Evolutionary conservation across 805 yeast genomes (phyloP).

Genomic region (Kodamaea restingae): DNA sequence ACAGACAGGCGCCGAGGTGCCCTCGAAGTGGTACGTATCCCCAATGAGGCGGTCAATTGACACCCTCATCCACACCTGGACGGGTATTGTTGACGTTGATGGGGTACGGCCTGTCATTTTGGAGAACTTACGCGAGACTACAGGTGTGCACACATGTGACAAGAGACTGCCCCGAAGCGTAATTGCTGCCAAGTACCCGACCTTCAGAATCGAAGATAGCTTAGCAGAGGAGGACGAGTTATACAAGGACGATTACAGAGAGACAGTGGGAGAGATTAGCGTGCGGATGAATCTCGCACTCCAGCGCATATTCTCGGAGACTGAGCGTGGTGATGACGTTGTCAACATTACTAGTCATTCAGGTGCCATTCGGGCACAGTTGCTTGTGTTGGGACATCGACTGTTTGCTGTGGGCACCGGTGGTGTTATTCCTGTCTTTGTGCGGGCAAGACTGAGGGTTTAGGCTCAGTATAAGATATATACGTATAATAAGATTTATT

Average conservation of each 20-base stretch:
- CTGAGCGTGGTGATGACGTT: constrained; percentile 19
- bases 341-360: constrained; percentile 48
- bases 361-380: constrained; percentile 47
- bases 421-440: constrained; percentile 53
- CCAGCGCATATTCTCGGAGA: constrained; percentile 30
- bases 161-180: constrained; percentile 36
- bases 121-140: constrained; percentile 47
- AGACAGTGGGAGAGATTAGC: constrained; percentile 39
- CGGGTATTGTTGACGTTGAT: constrained; percentile 21
- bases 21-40: constrained; percentile 43
- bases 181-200: constrained; percentile 38
- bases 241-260: constrained; percentile 38
- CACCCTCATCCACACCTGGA: constrained; percentile 48
- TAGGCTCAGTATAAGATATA: no score
- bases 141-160: constrained; percentile 51
- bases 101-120: constrained; percentile 34
- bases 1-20: constrained; percentile 26
- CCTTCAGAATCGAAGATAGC: constrained; percentile 39
- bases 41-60: constrained; percentile 51
- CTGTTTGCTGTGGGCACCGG: constrained; percentile 50
- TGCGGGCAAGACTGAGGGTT: constrained; percentile 27
- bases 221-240: constrained; percentile 45
- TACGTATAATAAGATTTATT: no score
- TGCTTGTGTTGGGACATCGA: constrained; percentile 46
- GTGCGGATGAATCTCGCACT: constrained; percentile 31